Base-by-base conservation (phyloP, 2,329 filamentous ascomycete genomes). In the Cladobotryum mycophilum region DNA sequence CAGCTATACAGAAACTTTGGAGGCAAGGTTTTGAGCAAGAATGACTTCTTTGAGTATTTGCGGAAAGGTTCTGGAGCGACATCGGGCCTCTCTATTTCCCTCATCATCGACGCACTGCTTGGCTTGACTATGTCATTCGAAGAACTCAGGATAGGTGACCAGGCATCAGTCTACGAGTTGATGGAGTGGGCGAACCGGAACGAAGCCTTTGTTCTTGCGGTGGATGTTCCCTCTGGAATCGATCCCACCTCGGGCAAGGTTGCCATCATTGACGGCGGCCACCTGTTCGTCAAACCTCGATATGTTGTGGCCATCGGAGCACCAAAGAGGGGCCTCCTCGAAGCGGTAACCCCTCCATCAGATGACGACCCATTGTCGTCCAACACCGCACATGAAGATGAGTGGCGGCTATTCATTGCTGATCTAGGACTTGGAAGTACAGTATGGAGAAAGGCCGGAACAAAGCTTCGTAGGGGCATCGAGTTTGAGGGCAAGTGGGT, bases 131-230 rank as follows among this genome's bases (percentile, higher is more conserved):
- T 90, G 51, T 85, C 88, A 2, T 96, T 96, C 61, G 90, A 96
- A 58, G 89, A 95, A 59, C 76, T 97, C 25, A 81, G 89, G 35
- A 86, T 85, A 2, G 85, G 86, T 14, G 88, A 95, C 57, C 89
- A 95, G 64, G 84, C 85, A 3, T 86, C 86, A 0, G 88, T 89
- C 0, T 91, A 95, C 62, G 87, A 95, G 63, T 81, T 96, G 62
- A 93, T 96, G 61, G 86, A 90, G 55, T 97, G 91, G 90, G 86
- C 89, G 3, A 97, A 96, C 64, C 85, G 90, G 56, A 88, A 85
- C 64, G 88, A 90, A 56, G 84, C 89, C 1, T 84, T 85, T 52
- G 85, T 93, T 3, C 72, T 99, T 17, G 88, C 90, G 0, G 81
- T 99, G n/a, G 92, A 96, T 64, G 82, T 95, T 5, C 93, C 93